Evolutionary conservation across 139 green algal species (phyloP).

Genomic region (Medakamo hakoo): DNA sequence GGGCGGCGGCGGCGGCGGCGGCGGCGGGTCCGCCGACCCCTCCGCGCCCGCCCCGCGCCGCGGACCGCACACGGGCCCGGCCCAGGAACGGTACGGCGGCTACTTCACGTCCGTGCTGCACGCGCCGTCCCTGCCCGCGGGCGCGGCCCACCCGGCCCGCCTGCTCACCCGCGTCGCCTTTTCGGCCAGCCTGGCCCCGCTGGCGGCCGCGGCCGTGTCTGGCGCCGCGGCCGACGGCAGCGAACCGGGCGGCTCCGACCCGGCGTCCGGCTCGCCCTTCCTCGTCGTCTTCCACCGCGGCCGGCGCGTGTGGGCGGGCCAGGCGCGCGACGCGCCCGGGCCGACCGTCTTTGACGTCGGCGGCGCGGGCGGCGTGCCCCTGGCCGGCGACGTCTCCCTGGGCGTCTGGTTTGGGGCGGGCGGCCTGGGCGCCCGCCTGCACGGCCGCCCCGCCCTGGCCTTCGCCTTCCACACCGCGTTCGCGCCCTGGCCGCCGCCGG

Average conservation of each 20-base stretch:
- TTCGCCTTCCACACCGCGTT: slow-evolving; percentile 16
- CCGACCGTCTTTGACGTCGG: too few species aligned
- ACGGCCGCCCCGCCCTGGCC: slow-evolving; percentile 6
- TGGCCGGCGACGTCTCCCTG: slow-evolving; percentile 15
- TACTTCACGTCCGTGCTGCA: slow-evolving; percentile 14
- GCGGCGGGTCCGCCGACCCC: background rate
- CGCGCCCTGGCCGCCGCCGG: background rate
- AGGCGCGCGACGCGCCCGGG: too few species aligned
- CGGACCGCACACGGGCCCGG: slow-evolving; percentile 9
- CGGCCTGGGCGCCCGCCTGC: slow-evolving; percentile 12
- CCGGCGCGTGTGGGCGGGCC: slow-evolving; percentile 10
- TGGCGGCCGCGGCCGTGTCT: too few species aligned
- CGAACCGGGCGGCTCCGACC: too few species aligned
- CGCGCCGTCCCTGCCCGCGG: slow-evolving; percentile 2
- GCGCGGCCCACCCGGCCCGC: background rate
- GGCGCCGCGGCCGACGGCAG: background rate
- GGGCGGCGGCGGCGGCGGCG: background rate
- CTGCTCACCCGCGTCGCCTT: slow-evolving; percentile 2
- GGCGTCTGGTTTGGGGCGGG: slow-evolving; percentile 16
- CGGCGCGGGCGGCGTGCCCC: slow-evolving; percentile 3
- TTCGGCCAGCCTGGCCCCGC: background rate
- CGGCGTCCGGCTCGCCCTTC: slow-evolving; percentile 4
- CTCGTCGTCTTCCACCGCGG: slow-evolving; percentile 17
- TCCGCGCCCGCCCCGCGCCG: too few species aligned
- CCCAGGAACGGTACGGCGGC: slow-evolving; percentile 14